These are phyloP conservation scores for Wickerhamomyces sydowiorum DNA, from an alignment of 805 yeast species.

Conservation along the genomic window DNA sequence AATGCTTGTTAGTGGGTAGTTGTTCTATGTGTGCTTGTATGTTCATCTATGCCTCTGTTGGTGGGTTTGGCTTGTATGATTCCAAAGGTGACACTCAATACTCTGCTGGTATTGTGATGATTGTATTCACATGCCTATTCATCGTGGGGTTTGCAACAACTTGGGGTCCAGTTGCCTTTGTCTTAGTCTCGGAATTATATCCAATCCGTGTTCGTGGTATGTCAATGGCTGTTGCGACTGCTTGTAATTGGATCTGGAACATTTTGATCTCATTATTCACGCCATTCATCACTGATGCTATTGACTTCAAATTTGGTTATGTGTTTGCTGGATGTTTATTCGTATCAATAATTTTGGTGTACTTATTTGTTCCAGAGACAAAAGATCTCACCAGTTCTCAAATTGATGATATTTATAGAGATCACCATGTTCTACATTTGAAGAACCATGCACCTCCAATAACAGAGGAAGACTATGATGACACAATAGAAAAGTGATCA, in stretches of 20 bases:
- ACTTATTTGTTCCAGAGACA: slow-evolving; percentile 71
- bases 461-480: neutral
- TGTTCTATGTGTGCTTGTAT: slow-evolving; percentile 45
- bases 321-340: slow-evolving; percentile 47
- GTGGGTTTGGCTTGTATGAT: slow-evolving; percentile 33
- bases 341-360: slow-evolving; percentile 34
- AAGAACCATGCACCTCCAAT: neutral
- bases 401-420: neutral
- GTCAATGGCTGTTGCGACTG: slow-evolving; percentile 50
- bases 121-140: slow-evolving; percentile 45
- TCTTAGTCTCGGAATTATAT: slow-evolving; percentile 40
- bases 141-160: slow-evolving; percentile 46
- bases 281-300: slow-evolving; percentile 49
- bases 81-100: slow-evolving; percentile 20
- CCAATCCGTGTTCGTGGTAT: slow-evolving; percentile 57
- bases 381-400: no score
- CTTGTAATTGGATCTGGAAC: slow-evolving; percentile 47
- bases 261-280: slow-evolving; percentile 56
- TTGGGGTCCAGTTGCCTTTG: slow-evolving; percentile 51
- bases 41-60: slow-evolving; percentile 43
- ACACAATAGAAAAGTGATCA: neutral
- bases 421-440: neutral
- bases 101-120: slow-evolving; percentile 45
- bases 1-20: slow-evolving; percentile 34
- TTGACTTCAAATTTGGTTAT: slow-evolving; percentile 59